Evolutionary conservation across 2,329 filamentous ascomycete genomes (phyloP), one percentile per base, ranked within the genome.

Genomic region (Tricladium varicosporioides): DNA sequence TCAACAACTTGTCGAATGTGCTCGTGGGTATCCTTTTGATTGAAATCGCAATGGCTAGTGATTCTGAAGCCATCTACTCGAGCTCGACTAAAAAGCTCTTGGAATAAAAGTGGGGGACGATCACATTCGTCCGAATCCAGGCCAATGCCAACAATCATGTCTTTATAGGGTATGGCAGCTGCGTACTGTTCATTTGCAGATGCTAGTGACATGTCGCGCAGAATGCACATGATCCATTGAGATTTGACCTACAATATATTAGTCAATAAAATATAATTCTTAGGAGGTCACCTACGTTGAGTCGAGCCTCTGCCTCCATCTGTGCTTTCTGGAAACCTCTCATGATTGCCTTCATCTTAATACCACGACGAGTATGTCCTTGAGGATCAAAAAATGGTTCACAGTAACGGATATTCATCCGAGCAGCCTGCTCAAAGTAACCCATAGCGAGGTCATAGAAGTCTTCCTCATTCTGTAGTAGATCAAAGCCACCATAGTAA

Each of bases 331-430:
- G 74, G 65, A 90, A 85, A 0, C 88, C 89, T 2, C 70, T 70
- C 15, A 91, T 77, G 18, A 91, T 78, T 2, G 80, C 84, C 18
- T 80, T 74, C 65, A 88, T 85, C 2, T 76, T 62, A 2, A 92
- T 73, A 5, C 85, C 85, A 15, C 87, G 80, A 16, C 74, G 74
- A 5, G 82, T 79, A 72, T 92, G 89, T 1, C 84, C 87, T 71
- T 92, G 88, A 1, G 88, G 87, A 69, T 92, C 88, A 73, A 92
- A 91, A 74, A 91, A 92, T 62, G 90, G 79, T 70, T 92, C 88
- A 27, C 85, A 85, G 67, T 92, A 88, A 49, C 80, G 77, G 1
- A 91, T 82, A 48, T 82, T 82, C 62, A 90, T 83, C 5, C 73
- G 72, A 14, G 80, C 76, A 1, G 86, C 88, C 57, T 79, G 81